Evolutionary conservation across 2,329 filamentous ascomycete species (phyloP).

Genomic region (Mariannaea elegans): DNA sequence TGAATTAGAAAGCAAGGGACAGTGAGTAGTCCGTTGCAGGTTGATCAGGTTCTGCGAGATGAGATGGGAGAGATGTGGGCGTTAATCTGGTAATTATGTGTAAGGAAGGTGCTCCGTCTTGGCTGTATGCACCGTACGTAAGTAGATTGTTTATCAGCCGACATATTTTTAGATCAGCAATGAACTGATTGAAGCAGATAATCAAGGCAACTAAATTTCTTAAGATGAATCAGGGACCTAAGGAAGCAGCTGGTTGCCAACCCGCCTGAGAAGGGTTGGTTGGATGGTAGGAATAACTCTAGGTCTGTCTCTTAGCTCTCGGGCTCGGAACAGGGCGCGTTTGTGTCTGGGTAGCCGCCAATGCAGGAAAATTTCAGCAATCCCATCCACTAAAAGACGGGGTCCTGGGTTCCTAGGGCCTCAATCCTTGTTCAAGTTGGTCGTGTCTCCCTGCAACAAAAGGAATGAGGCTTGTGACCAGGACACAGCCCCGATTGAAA

Average conservation of each 20-base stretch:
- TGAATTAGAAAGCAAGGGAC: slow-evolving; percentile 12
- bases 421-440: slow-evolving; percentile 15
- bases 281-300: not conserved
- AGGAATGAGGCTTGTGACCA: slow-evolving; percentile 24
- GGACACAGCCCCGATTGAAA: slow-evolving; percentile 22
- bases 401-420: not conserved
- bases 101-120: not conserved
- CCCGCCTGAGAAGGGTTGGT: not conserved
- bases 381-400: not conserved
- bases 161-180: slow-evolving; percentile 10
- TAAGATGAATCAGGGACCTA: slow-evolving; percentile 4
- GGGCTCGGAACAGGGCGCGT: slow-evolving; percentile 1
- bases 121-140: no score
- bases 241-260: not conserved
- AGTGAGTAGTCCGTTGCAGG: slow-evolving; percentile 7
- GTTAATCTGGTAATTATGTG: not conserved
- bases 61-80: slow-evolving; percentile 3
- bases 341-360: slow-evolving; percentile 14
- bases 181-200: not conserved
- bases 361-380: slow-evolving; percentile 1
- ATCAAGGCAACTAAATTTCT: slow-evolving; percentile 2
- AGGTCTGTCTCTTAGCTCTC: slow-evolving; percentile 1
- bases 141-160: no score
- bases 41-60: not conserved
- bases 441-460: slow-evolving; percentile 11